A percentile compares a stretch with the other conserved stretches of the same genome.
phyloP scores from a whole-genome alignment of 106 monocot species.

The Allium cepa region DNA sequence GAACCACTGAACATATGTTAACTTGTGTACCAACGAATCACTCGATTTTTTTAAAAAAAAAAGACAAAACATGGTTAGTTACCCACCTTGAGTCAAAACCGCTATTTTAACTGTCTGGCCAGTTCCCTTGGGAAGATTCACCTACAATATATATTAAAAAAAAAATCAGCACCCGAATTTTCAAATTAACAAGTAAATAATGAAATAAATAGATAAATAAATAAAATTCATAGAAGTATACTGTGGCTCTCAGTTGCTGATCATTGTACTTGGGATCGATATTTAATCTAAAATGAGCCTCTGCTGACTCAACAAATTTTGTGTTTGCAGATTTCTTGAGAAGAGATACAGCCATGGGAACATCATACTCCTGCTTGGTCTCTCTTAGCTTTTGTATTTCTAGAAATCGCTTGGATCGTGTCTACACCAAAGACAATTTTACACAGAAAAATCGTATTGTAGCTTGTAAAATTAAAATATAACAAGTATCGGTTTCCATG shows the following conservation, averaged over 20 bases:
- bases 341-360: slow-evolving; percentile 56
- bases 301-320: slow-evolving; percentile 85
- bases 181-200: too few relatives aligned
- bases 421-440: slow-evolving; percentile 21
- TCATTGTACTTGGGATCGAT: slow-evolving; percentile 97
- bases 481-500: too few relatives aligned
- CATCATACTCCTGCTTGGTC: slow-evolving; percentile 75
- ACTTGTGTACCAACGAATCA: too few relatives aligned
- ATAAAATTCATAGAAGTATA: slow-evolving; percentile 11
- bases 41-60: too few relatives aligned
- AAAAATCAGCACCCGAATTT: background rate
- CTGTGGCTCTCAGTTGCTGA: slow-evolving; percentile 94
- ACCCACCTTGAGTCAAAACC: slow-evolving; percentile 85
- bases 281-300: slow-evolving; percentile 94
- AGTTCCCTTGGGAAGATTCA: slow-evolving; percentile 96
- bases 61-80: background rate
- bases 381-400: slow-evolving; percentile 98
- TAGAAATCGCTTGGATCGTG: slow-evolving; percentile 82
- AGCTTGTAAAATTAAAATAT: too few relatives aligned
- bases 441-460: too few relatives aligned
- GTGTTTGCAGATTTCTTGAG: slow-evolving; percentile 55
- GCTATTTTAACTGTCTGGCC: slow-evolving; percentile 91
- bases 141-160: slow-evolving; percentile 27
- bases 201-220: background rate
- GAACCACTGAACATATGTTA: too few relatives aligned